A percentile compares a stretch with the other conserved stretches of the same genome.
Evolutionary conservation across 169 alveolate species (phyloP).

Genomic region (Plasmodium gonderi): DNA sequence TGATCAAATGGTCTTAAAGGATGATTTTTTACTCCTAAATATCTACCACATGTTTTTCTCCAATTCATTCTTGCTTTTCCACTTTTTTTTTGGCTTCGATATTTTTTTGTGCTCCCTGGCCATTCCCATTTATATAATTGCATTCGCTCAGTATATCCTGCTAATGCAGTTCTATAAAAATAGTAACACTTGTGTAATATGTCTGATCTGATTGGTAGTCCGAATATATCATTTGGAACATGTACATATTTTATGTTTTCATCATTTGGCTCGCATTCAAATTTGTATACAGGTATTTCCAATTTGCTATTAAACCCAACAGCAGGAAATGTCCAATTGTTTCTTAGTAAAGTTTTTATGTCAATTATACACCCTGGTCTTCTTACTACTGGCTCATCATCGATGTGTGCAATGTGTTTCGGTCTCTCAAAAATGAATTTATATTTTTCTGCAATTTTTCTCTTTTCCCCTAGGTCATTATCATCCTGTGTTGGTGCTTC

Average conservation of each 20-base stretch:
- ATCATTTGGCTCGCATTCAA: slow-evolving; percentile 76
- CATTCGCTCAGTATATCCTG: slow-evolving; percentile 90
- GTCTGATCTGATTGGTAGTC: slow-evolving; percentile 87
- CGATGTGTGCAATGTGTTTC: slow-evolving; percentile 76
- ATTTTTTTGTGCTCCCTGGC: slow-evolving; percentile 88
- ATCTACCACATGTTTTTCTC: slow-evolving; percentile 90
- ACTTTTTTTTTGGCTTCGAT: slow-evolving; percentile 84
- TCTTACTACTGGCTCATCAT: slow-evolving; percentile 85
- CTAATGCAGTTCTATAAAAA: slow-evolving; percentile 86
- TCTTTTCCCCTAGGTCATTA: background rate
- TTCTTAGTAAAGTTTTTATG: slow-evolving; percentile 79
- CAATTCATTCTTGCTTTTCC: slow-evolving; percentile 90
- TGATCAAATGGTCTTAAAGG: slow-evolving; percentile 89
- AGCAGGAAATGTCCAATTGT: slow-evolving; percentile 89
- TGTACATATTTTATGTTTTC: slow-evolving; percentile 63
- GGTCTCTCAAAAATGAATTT: slow-evolving; percentile 63
- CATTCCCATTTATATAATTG: slow-evolving; percentile 90
- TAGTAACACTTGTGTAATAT: slow-evolving; percentile 86
- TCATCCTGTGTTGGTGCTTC: background rate
- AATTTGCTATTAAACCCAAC: slow-evolving; percentile 89
- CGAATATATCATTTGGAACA: slow-evolving; percentile 90
- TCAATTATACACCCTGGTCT: slow-evolving; percentile 89
- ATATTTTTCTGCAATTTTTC: slow-evolving; percentile 15
- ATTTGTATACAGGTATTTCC: slow-evolving; percentile 85
- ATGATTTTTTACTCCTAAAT: slow-evolving; percentile 88